These are phyloP conservation scores for Nicotiana otophora DNA, from an alignment of 257 asterid genomes.

Conservation along the genomic window DNA sequence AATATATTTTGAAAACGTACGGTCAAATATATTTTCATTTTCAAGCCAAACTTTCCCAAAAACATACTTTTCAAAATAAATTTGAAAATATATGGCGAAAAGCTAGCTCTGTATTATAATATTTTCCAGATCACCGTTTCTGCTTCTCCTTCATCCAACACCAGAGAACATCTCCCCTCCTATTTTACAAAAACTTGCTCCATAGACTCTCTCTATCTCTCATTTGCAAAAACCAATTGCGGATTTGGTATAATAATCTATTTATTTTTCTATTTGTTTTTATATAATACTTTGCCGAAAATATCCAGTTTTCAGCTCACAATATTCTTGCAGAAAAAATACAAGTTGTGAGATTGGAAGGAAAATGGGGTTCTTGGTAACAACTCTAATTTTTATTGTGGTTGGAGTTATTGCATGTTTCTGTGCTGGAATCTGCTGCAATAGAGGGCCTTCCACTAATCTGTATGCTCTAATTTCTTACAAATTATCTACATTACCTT, in stretches of 20 bases:
- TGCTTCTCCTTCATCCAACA: background rate
- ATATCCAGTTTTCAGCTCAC: background rate
- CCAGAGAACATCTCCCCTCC: background rate
- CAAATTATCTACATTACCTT: background rate
- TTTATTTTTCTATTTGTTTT: background rate
- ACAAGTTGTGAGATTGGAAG: background rate
- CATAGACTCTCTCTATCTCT: background rate
- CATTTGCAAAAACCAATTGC: background rate
- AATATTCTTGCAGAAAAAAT: too few relatives aligned
- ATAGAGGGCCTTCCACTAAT: conserved; percentile 85
- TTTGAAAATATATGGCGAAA: too few relatives aligned
- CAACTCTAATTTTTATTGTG: conserved; percentile 64
- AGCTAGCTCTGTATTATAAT: background rate
- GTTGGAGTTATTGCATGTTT: conserved; percentile 77
- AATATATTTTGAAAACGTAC: too few relatives aligned
- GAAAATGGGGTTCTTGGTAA: conserved; percentile 74
- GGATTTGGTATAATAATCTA: background rate
- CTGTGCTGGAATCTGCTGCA: conserved; percentile 74
- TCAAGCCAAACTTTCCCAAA: too few relatives aligned
- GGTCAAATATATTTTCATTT: too few relatives aligned
- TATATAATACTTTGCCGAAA: background rate
- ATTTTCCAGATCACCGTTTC: background rate
- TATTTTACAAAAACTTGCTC: background rate
- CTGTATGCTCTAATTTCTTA: conserved; percentile 44
- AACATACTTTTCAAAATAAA: too few relatives aligned